A percentile compares a stretch with the other conserved stretches of the same genome.
Conservation (phyloP, 352 stramenopile genomes). For the Globisporangium nodosum region DNA sequence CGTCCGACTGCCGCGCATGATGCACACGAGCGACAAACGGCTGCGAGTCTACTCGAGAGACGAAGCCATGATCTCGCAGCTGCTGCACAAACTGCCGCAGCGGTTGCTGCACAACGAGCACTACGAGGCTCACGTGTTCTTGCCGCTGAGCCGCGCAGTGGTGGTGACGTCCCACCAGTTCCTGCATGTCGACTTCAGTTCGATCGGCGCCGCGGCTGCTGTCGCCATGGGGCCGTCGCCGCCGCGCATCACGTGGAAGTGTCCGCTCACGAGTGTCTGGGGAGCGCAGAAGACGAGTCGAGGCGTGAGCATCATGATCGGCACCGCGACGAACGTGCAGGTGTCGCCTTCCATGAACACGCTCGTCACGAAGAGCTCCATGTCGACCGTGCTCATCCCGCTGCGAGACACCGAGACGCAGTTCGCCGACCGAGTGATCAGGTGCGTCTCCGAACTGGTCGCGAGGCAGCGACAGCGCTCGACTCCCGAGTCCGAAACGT, state of each 20-base stretch:
- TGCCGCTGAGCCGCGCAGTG: slow-evolving; percentile 56
- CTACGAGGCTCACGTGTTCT: slow-evolving; percentile 72
- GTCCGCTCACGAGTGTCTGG: slow-evolving; percentile 33
- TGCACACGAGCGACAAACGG: slow-evolving; percentile 70
- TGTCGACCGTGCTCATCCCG: slow-evolving; percentile 41
- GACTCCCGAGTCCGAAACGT: slow-evolving; percentile 25
- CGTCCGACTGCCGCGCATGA: slow-evolving; percentile 68
- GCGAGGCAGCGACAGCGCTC: slow-evolving; percentile 32
- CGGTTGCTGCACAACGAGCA: slow-evolving; percentile 64
- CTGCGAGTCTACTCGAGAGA: slow-evolving; percentile 72
- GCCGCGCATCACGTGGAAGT: slow-evolving; percentile 44
- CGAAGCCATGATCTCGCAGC: slow-evolving; percentile 59
- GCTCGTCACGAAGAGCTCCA: slow-evolving; percentile 38
- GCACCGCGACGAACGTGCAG: slow-evolving; percentile 28
- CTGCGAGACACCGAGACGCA: slow-evolving; percentile 27
- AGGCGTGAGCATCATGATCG: slow-evolving; percentile 45
- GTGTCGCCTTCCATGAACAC: slow-evolving; percentile 16
- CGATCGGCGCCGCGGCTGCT: slow-evolving; percentile 16
- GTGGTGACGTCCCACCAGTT: slow-evolving; percentile 74
- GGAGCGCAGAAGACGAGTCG: slow-evolving; percentile 34
- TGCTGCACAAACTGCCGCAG: slow-evolving; percentile 52
- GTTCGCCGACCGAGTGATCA: slow-evolving; percentile 27
- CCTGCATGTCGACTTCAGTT: slow-evolving; percentile 47
- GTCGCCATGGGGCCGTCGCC: slow-evolving; percentile 12
- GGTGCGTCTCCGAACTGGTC: slow-evolving; percentile 38